Evolutionary conservation across 2,329 filamentous ascomycete species (phyloP), one percentile per base, ranked within the genome.

Genomic region (Fusarium sp.): DNA sequence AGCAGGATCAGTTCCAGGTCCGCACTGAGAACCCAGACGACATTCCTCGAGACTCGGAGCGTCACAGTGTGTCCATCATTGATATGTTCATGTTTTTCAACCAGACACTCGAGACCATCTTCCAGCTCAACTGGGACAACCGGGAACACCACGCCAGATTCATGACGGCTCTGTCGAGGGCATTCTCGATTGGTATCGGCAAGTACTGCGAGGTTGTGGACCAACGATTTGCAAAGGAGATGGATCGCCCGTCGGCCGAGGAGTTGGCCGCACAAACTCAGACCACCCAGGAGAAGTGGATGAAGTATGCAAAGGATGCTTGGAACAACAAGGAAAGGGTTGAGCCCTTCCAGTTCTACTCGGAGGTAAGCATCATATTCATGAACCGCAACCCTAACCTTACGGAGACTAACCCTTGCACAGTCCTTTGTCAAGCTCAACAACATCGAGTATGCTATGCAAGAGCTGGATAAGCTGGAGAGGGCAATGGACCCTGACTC

Each of bases 391-490:
- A n/a, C n/a, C 20, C 20, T 8, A 11, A 4, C 16, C 36, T 55
- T 62, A 54, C 67, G 6, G 64, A 40, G 16, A 23, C 79, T 82
- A 75, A 82, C 70, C 58, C 13, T 46, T 13, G 33, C 9, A 42
- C 72, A 97, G 92, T 97, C 94, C 5, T 91, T 99, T 74, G 93
- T 99, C 67, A 99, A 98, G 80, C 87, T 99, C 72, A 99, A 99
- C 84, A 97, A 99, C 76, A 90, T 99, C 70, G 95, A 97, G 80
- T 98, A 93, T 80, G 95, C 94, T 5, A 93, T 97, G 81, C 87
- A 93, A 61, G 93, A 97, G 76, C 86, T 99, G 57, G 96, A 99
- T 77, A 93, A 92, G 78, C 85, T 99, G 6, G 95, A 98, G 77
- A 90, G 88, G 76, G 89, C 90, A 63, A 93, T 98, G 84, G 94